These are phyloP conservation scores for Tuber umbilicatum DNA, from an alignment of 495 filamentous ascomycete species.

Conservation along the genomic window DNA sequence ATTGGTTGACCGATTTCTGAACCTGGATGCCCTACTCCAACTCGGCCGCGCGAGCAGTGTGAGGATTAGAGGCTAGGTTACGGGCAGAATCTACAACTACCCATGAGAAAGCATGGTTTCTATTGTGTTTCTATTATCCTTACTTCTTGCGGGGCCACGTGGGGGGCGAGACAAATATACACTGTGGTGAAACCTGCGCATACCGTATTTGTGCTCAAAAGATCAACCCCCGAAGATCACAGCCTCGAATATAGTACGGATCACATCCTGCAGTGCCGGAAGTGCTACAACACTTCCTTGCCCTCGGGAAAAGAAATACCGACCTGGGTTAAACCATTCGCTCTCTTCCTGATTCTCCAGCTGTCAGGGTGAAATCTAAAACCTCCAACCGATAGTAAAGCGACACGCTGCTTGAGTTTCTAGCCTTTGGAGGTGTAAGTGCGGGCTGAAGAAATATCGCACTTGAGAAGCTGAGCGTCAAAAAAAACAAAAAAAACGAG, in stretches of 20 bases:
- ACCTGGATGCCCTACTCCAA: too few relatives aligned
- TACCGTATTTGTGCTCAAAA: not conserved
- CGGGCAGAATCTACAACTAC: not conserved
- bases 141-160: not conserved
- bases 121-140: not conserved
- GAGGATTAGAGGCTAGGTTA: not conserved
- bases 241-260: not conserved
- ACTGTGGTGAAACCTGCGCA: not conserved
- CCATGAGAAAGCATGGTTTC: not conserved
- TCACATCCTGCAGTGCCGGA: not conserved
- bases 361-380: not conserved
- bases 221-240: not conserved
- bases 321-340: not conserved
- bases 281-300: not conserved
- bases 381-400: not conserved
- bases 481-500: too few relatives aligned
- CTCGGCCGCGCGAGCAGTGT: not conserved
- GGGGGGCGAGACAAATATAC: not conserved
- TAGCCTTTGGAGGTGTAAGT: not conserved
- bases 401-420: not conserved
- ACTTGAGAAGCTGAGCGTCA: not conserved
- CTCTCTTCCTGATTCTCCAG: not conserved
- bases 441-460: not conserved
- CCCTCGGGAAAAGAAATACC: not conserved
- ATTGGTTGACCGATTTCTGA: too few relatives aligned